phyloP scores from a whole-genome alignment of 164 flowering plant genomes.

The Berberis vulgaris region DNA sequence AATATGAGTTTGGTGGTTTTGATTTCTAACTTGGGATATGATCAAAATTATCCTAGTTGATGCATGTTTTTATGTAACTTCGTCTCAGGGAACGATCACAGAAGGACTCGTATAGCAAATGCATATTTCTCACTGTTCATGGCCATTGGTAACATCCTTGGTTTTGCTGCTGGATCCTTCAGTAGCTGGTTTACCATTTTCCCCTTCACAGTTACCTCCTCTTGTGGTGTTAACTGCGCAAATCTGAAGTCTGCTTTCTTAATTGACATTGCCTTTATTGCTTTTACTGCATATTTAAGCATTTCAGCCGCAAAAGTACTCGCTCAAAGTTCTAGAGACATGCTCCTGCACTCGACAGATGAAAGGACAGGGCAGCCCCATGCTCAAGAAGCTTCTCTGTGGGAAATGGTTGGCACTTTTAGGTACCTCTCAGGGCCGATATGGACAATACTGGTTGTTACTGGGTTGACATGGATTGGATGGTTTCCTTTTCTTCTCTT shows the following conservation, averaged over 20 bases:
- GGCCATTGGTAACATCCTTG: constrained; percentile 93
- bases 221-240: constrained; percentile 69
- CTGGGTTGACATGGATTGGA: constrained; percentile 83
- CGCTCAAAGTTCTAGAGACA: constrained; percentile 33
- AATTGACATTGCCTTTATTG: constrained; percentile 54
- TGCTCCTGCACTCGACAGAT: constrained; percentile 14
- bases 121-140: constrained; percentile 92
- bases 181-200: constrained; percentile 74
- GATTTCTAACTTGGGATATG: too few species aligned
- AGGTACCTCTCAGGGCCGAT: constrained; percentile 51
- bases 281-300: constrained; percentile 58
- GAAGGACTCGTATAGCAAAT: constrained; percentile 86
- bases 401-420: constrained; percentile 82
- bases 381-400: constrained; percentile 65
- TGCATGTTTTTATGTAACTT: constrained; percentile 4
- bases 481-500: constrained; percentile 97
- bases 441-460: constrained; percentile 66
- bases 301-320: constrained; percentile 58
- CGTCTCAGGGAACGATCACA: constrained; percentile 68
- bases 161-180: constrained; percentile 83
- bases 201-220: constrained; percentile 62
- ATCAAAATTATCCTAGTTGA: too few species aligned
- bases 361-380: constrained; percentile 31
- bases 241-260: constrained; percentile 90
- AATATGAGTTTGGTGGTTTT: not conserved